phyloP scores from a whole-genome alignment of 2,329 filamentous ascomycete genomes.

The Ceratocystis variospora region DNA sequence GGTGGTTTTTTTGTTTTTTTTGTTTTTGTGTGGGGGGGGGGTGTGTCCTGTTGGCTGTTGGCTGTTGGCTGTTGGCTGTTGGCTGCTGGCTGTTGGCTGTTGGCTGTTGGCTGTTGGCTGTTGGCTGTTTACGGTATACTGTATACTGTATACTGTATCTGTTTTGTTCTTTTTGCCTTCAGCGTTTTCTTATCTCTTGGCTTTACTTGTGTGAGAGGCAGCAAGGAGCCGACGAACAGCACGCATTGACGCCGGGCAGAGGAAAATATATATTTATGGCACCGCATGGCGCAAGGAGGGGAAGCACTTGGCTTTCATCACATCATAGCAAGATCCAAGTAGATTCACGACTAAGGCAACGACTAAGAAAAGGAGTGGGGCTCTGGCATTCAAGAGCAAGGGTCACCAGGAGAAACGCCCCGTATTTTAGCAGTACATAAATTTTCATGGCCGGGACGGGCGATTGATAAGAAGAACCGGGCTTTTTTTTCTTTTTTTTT shows the following conservation, averaged over 20 bases:
- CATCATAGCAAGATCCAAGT: not conserved
- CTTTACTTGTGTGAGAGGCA: not conserved
- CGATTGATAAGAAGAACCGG: conserved; percentile 4
- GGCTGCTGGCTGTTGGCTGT: too few species aligned
- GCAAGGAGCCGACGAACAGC: not conserved
- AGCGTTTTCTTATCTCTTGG: not conserved
- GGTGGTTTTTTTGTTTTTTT: too few species aligned
- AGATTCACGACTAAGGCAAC: not conserved
- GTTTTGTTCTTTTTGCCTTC: not conserved
- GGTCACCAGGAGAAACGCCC: not conserved
- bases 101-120: too few species aligned
- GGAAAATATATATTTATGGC: not conserved
- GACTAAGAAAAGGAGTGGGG: not conserved
- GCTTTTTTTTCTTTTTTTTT: not conserved
- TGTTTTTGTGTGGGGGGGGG: too few species aligned
- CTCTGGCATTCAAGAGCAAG: not conserved
- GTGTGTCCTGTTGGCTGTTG: too few species aligned
- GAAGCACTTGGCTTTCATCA: not conserved
- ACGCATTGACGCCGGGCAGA: not conserved
- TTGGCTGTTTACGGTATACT: too few species aligned
- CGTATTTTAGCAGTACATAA: not conserved
- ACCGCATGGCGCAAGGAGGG: not conserved
- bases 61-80: too few species aligned
- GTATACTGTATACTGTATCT: too few species aligned
- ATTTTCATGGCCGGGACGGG: not conserved